Conservation (phyloP, 768 basidiomycete species). For the Agaricus blazei region DNA sequence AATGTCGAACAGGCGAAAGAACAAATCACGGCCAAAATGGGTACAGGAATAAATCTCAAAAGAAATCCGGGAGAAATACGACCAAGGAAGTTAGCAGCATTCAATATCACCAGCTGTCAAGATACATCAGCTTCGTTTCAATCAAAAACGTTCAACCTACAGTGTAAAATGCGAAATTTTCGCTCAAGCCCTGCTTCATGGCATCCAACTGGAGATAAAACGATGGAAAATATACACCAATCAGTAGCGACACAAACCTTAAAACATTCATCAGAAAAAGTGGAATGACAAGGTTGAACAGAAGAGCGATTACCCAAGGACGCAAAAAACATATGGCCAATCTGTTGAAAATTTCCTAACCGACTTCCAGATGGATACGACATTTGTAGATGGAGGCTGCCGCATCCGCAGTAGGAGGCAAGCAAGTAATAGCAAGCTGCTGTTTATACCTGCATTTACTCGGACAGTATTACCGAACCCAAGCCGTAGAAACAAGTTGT, state of each 20-base stretch:
- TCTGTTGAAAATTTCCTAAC: conserved; percentile 6
- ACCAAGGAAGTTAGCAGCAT: conserved; percentile 14
- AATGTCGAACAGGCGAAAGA: conserved; percentile 14
- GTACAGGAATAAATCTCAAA: conserved; percentile 13
- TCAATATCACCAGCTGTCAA: conserved; percentile 18
- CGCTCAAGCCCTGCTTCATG: conserved; percentile 22
- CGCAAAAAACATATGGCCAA: conserved; percentile 2
- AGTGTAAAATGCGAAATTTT: conserved; percentile 34
- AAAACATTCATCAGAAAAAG: neutral
- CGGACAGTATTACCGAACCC: conserved; percentile 14
- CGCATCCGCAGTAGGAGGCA: conserved; percentile 9
- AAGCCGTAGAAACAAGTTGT: conserved; percentile 30
- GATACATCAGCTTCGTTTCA: neutral
- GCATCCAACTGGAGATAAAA: conserved; percentile 39
- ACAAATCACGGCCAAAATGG: conserved; percentile 12
- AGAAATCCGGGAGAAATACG: conserved; percentile 14
- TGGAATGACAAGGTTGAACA: neutral
- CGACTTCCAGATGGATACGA: neutral
- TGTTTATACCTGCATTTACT: conserved; percentile 14
- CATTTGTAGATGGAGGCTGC: conserved; percentile 3
- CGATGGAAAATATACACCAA: conserved; percentile 26
- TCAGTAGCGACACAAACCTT: conserved; percentile 18
- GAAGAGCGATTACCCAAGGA: conserved; percentile 1
- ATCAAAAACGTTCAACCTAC: conserved; percentile 16
- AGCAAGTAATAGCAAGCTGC: conserved; percentile 13